Base-by-base conservation (phyloP, 2,329 filamentous ascomycete genomes). In the Penicillium brevicompactum region DNA sequence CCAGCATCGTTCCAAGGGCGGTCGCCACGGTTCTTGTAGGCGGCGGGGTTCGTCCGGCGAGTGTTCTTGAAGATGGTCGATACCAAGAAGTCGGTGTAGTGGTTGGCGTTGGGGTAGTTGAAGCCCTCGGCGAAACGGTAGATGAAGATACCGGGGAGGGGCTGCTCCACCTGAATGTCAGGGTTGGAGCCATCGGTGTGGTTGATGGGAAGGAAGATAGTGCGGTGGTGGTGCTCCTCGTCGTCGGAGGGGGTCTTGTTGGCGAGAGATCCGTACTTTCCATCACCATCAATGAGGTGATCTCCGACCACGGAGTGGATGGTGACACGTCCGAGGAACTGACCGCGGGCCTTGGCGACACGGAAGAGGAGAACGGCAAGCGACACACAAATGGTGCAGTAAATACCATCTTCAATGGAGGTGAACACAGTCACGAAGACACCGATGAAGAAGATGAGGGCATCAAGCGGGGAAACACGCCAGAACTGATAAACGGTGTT, bases 1-100 rank as follows among this genome's bases (percentile, higher is more conserved):
- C 91, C 92, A 0, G 93, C 91, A 69, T 97, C 90, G 67, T 97
- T 97, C 94, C 94, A 97, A 1, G 94, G 92, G 7, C 92, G 84
- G 70, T 99, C 93, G 44, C 89, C 89, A 2, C 79, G 81, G 3
- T 82, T 81, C 4, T 79, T 74, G 66, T 87, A 96, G 1, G 82
- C 78, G 53, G 88, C 78, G 0, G 86, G 79, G 60, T 89, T 90
- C 1, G 91, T 96, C 31, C 91, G 87, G 37, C 89, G 86, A 2
- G 92, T 96, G 57, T 87, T 77, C 42, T 80, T 73, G 62, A 88
- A 88, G 45, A 96, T 85, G 63, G 86, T 84, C 2, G 82, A 76
- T 2, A 86, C 84, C 48, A 96, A 80, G 67, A 91, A 85, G 67
- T 97, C 92, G 53, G 96, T 84, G 61, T 95, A 92, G 70, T 91